Conservation (phyloP, 257 asterid species). For the Petunia secreta region DNA sequence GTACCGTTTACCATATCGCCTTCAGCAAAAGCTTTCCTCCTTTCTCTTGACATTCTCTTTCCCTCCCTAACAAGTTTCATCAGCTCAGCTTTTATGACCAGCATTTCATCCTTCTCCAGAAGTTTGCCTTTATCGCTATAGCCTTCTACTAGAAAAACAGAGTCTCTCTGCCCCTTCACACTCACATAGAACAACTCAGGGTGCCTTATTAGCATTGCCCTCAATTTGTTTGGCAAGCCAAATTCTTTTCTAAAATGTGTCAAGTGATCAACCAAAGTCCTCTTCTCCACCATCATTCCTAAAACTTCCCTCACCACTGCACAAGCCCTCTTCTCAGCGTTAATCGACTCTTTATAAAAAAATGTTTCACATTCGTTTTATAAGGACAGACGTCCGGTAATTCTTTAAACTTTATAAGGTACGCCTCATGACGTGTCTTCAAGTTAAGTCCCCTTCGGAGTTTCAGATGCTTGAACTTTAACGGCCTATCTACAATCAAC, state of each 20-base stretch:
- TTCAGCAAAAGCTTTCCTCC: conserved; percentile 40
- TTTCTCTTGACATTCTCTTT: conserved; percentile 71
- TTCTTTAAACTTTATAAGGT: conserved; percentile 63
- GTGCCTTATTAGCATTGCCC: conserved; percentile 93
- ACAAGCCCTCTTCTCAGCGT: conserved; percentile 93
- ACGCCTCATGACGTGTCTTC: conserved; percentile 74
- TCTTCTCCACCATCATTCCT: conserved; percentile 83
- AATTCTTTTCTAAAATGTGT: conserved; percentile 93
- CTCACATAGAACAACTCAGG: conserved; percentile 95
- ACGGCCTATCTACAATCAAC: conserved; percentile 83
- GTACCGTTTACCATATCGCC: conserved; percentile 21
- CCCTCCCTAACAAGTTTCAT: conserved; percentile 70
- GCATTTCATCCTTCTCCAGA: conserved; percentile 57
- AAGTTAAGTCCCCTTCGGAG: conserved; percentile 82
- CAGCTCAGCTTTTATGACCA: conserved; percentile 59
- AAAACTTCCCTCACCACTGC: conserved; percentile 84
- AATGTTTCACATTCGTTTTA: conserved; percentile 47
- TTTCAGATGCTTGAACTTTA: conserved; percentile 73
- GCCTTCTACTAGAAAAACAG: conserved; percentile 87
- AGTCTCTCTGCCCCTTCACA: conserved; percentile 83
- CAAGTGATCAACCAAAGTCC: conserved; percentile 94
- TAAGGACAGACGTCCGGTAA: conserved; percentile 77
- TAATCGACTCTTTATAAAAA: conserved; percentile 59
- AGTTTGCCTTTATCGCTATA: conserved; percentile 67
- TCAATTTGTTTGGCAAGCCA: conserved; percentile 77